Base-by-base conservation (phyloP, 768 basidiomycete genomes). In the Mrakia blollopis region DNA sequence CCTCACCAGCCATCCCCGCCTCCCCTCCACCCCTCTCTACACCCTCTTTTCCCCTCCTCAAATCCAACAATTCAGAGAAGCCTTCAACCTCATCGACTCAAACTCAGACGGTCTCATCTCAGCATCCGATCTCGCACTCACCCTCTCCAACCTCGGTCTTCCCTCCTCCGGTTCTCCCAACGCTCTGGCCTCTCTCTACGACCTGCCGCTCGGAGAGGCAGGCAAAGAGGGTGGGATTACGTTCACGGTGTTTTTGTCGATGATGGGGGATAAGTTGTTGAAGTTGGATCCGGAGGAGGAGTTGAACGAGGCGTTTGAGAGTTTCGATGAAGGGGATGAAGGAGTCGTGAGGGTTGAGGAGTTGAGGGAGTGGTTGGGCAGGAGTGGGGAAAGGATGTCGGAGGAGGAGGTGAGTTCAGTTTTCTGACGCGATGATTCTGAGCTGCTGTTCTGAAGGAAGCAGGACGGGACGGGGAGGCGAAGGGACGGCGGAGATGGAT, bases 1-100 rank as follows among this genome's bases (percentile, higher is more conserved):
- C n/a, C 72, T 39, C 14, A 30, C 9, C 75, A 71, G 68, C 14
- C 76, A 77, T 16, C 76, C 76, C 32, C 76, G 76, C 23, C 50
- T 72, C 11, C 76, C 76, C 32, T 77, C 76, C 21, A 73, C 70
- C 28, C 76, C 76, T 25, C 71, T 77, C 61, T 77, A 77, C 72
- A 77, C 76, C 11, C 70, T 77, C 25, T 77, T 77, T 63, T 73
- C 71, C 1, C 76, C 76, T 5, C 21, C 76, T 61, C 76, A 77
- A 37, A 77, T 77, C 77, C 73, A 78, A 39, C 72, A 74, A 23
- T 78, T 78, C 72, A 72, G 63, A 44, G 77, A 78, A 67, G 77
- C 77, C 60, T 78, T 78, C 77, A 74, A 71, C 28, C 77, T 78
- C 52, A 69, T 78, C 67, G 77, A 78, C 62, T 73, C 73, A 35